Conservation (phyloP, 2,329 filamentous ascomycete genomes). For the Botrytis cinerea region DNA sequence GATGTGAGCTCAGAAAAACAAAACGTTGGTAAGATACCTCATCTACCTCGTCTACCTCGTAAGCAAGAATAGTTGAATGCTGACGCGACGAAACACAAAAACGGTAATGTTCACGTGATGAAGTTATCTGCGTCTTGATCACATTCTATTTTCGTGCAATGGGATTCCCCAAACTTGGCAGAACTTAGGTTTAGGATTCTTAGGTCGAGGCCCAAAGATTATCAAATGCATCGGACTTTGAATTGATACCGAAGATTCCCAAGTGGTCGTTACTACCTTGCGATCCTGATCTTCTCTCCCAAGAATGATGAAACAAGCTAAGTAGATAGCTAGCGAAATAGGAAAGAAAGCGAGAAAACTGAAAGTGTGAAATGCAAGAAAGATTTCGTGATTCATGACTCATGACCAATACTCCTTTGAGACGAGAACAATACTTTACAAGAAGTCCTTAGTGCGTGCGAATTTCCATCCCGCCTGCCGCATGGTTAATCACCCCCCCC, state of each 20-base stretch:
- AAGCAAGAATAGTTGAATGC: background rate
- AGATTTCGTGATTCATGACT: background rate
- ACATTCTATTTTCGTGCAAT: background rate
- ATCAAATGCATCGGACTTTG: background rate
- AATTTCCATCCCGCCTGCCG: constrained; percentile 7
- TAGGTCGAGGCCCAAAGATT: background rate
- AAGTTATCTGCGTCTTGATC: background rate
- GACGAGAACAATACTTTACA: constrained; percentile 10
- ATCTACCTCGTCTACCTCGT: background rate
- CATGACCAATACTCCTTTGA: constrained; percentile 3
- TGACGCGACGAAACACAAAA: background rate
- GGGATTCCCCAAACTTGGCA: background rate
- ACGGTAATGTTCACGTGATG: background rate
- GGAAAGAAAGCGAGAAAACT: background rate
- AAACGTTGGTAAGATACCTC: background rate
- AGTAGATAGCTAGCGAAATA: background rate
- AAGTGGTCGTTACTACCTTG: constrained; percentile 11
- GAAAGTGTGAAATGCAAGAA: background rate
- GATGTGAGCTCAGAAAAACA: background rate
- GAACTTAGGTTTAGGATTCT: background rate
- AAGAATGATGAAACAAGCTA: constrained; percentile 10
- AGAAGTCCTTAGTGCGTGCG: background rate
- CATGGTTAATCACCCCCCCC: background rate
- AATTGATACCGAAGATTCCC: background rate
- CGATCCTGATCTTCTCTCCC: background rate